Conservation (phyloP, 2,329 filamentous ascomycete species). For the Pseudocercospora macadamiae region DNA sequence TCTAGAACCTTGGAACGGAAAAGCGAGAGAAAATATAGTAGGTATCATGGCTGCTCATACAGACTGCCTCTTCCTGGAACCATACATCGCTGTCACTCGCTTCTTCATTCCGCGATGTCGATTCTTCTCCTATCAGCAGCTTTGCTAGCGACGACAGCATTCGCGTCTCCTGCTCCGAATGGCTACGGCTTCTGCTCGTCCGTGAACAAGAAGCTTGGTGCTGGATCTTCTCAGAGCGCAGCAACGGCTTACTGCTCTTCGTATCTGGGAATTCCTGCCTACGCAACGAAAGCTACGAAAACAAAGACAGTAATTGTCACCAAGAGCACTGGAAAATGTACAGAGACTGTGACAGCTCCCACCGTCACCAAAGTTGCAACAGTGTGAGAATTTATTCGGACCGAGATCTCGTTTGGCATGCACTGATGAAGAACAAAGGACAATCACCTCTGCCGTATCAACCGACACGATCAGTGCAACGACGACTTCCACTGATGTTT, state of each 20-base stretch:
- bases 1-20: not conserved
- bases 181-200: conserved; percentile 1
- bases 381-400: not conserved
- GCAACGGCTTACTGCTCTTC: conserved; percentile 2
- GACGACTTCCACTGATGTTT: not conserved
- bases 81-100: not conserved
- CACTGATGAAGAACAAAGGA: not conserved
- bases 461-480: not conserved
- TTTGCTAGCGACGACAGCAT: not conserved
- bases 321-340: not conserved
- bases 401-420: not conserved
- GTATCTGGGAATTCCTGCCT: not conserved
- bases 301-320: not conserved
- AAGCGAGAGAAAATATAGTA: not conserved
- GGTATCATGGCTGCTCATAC: not conserved
- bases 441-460: not conserved
- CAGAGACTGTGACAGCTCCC: not conserved
- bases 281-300: not conserved
- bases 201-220: not conserved
- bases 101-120: not conserved
- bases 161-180: not conserved
- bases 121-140: not conserved
- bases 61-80: not conserved
- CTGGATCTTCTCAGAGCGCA: not conserved
- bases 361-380: not conserved